A percentile compares a stretch with the other conserved stretches of the same genome.
Conservation (phyloP, 106 monocot species). For the Allium fistulosum region DNA sequence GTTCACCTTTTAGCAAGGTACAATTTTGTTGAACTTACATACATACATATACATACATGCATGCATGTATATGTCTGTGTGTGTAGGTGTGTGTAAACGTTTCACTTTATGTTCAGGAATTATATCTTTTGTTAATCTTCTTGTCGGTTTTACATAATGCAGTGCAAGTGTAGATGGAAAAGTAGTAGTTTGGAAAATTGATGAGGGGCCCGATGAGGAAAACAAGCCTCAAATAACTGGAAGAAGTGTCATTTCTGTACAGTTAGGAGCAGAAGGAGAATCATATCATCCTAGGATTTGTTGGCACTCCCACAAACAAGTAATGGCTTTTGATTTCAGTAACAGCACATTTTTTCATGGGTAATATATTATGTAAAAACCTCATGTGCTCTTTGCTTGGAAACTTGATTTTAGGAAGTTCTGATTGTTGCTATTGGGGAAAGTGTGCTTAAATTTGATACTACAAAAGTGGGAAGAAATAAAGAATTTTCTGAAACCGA, state of each 20-base stretch:
- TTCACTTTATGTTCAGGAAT: background rate
- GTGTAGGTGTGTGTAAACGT: background rate
- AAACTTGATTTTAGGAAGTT: slow-evolving; percentile 51
- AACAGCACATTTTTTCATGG: too few species aligned
- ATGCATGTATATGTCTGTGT: background rate
- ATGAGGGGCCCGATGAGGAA: slow-evolving; percentile 79
- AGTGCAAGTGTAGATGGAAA: slow-evolving; percentile 97
- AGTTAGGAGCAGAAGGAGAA: slow-evolving; percentile 56
- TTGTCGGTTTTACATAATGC: slow-evolving; percentile 17
- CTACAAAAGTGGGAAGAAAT: slow-evolving; percentile 75
- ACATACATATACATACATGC: background rate
- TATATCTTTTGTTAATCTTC: background rate
- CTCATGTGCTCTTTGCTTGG: background rate
- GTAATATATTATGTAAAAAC: background rate
- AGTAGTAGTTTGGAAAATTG: slow-evolving; percentile 87
- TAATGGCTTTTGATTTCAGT: slow-evolving; percentile 20
- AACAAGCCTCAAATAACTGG: slow-evolving; percentile 82
- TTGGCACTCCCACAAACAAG: slow-evolving; percentile 99
- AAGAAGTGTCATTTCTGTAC: slow-evolving; percentile 69
- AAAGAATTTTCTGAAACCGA: slow-evolving; percentile 71
- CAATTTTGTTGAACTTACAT: slow-evolving; percentile 21
- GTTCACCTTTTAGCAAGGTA: slow-evolving; percentile 91
- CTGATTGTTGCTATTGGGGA: slow-evolving; percentile 79
- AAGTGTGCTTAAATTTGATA: slow-evolving; percentile 79
- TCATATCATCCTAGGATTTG: slow-evolving; percentile 85